Conservation (phyloP, 768 basidiomycete species). For the Leccinum variicolor region DNA sequence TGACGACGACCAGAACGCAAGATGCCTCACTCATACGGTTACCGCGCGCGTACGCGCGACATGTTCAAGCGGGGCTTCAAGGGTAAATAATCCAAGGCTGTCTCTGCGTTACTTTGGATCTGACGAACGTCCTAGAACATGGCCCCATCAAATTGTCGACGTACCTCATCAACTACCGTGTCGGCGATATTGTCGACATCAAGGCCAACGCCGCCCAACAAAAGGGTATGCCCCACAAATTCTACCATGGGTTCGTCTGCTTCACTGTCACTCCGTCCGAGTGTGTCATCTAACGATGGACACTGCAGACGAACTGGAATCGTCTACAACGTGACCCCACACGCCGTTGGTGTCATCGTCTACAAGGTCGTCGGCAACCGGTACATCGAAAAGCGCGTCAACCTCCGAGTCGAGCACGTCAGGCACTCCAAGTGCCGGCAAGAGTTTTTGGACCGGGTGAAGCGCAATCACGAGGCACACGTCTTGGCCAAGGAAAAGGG, state of each 20-base stretch:
- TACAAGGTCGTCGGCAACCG: constrained; percentile 99
- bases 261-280: not conserved
- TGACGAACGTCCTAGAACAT: constrained; percentile 55
- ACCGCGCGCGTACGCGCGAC: constrained; percentile 99
- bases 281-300: not conserved
- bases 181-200: constrained; percentile 99
- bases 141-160: constrained; percentile 90
- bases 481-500: constrained; percentile 87
- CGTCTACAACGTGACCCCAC: constrained; percentile 96
- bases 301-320: constrained; percentile 87
- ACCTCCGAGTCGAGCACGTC: constrained; percentile 95
- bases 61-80: constrained; percentile 99
- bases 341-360: constrained; percentile 93
- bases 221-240: constrained; percentile 99
- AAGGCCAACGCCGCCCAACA: constrained; percentile 99
- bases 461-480: constrained; percentile 83
- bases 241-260: constrained; percentile 84
- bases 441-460: constrained; percentile 96
- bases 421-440: constrained; percentile 96
- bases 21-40: constrained; percentile 99
- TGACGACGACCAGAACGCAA: constrained; percentile 47
- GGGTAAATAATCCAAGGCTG: constrained; percentile 49
- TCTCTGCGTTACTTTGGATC: constrained; percentile 8
- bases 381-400: constrained; percentile 99
- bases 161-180: constrained; percentile 87